These are phyloP conservation scores for Neopestalotiopsis sp. DNA, from an alignment of 2,329 filamentous ascomycete genomes.

Conservation along the genomic window DNA sequence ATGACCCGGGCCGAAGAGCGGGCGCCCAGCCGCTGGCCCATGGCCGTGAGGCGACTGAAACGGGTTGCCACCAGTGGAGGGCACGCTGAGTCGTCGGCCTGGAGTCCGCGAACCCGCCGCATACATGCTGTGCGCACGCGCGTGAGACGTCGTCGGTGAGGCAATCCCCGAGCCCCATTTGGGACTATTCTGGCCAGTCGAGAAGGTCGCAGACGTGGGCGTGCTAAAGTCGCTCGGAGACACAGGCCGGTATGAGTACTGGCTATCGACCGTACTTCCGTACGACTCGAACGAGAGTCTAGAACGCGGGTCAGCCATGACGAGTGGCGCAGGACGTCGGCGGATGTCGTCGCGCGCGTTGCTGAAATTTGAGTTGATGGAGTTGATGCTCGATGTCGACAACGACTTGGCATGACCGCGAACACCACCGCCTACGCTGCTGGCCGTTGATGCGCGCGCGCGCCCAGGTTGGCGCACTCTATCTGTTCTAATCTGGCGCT, in stretches of 20 bases:
- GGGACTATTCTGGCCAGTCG: slow-evolving; percentile 77
- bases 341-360: slow-evolving; percentile 66
- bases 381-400: slow-evolving; percentile 84
- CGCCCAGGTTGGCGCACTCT: slow-evolving; percentile 76
- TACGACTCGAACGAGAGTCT: slow-evolving; percentile 73
- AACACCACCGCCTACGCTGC: slow-evolving; percentile 72
- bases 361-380: slow-evolving; percentile 70
- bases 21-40: slow-evolving; percentile 58
- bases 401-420: slow-evolving; percentile 85
- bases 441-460: slow-evolving; percentile 77
- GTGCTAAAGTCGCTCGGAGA: slow-evolving; percentile 80
- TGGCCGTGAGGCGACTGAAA: slow-evolving; percentile 71
- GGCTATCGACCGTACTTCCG: slow-evolving; percentile 65
- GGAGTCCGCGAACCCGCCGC: slow-evolving; percentile 64
- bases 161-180: slow-evolving; percentile 70
- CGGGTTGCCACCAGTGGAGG: slow-evolving; percentile 70
- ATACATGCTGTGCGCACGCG: slow-evolving; percentile 76
- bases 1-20: slow-evolving; percentile 58
- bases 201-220: slow-evolving; percentile 83
- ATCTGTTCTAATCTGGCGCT: slow-evolving; percentile 89
- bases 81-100: slow-evolving; percentile 80
- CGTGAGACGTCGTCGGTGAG: slow-evolving; percentile 75
- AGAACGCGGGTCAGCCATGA: slow-evolving; percentile 78
- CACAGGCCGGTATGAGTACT: slow-evolving; percentile 69
- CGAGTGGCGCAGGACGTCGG: slow-evolving; percentile 76